Evolutionary conservation across 495 filamentous ascomycete genomes (phyloP).

Genomic region (Daldinia decipiens): DNA sequence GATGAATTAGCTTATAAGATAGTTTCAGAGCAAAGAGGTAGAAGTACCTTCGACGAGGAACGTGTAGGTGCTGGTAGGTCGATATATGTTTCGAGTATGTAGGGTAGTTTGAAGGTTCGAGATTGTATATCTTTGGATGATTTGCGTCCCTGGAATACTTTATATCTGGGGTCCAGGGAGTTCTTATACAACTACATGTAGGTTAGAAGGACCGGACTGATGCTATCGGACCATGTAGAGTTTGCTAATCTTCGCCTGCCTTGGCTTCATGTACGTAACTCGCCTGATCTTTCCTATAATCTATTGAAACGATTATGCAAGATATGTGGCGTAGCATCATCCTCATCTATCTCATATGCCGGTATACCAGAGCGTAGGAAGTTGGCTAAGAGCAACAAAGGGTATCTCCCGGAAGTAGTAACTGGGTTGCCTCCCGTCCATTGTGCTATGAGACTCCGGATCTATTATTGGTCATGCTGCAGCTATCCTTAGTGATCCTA

Average conservation of each 20-base stretch:
- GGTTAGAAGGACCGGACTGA: constrained; percentile 5
- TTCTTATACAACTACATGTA: constrained; percentile 25
- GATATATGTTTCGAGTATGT: constrained; percentile 1
- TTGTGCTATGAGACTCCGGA: constrained; percentile 21
- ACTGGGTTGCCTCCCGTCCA: constrained; percentile 34
- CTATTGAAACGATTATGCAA: constrained; percentile 15
- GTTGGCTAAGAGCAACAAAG: constrained; percentile 25
- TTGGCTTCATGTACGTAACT: constrained; percentile 29
- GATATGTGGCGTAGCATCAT: constrained; percentile 28
- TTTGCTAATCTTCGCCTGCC: constrained; percentile 31
- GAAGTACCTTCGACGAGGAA: background rate
- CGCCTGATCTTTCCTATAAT: constrained; percentile 37
- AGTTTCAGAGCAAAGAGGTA: background rate
- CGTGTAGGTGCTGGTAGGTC: constrained; percentile 3
- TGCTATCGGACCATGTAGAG: constrained; percentile 18
- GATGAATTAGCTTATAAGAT: background rate
- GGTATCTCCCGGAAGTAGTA: constrained; percentile 29
- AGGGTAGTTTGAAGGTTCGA: constrained; percentile 16
- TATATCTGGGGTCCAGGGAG: constrained; percentile 21
- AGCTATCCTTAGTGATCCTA: constrained; percentile 12
- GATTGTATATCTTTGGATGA: constrained; percentile 16
- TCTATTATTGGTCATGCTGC: constrained; percentile 32
- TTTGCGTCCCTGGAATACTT: background rate
- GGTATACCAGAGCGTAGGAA: constrained; percentile 8
- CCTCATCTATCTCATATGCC: constrained; percentile 14